phyloP scores from a whole-genome alignment of 805 yeast genomes.

The Suhomyces tanzawaensis region DNA sequence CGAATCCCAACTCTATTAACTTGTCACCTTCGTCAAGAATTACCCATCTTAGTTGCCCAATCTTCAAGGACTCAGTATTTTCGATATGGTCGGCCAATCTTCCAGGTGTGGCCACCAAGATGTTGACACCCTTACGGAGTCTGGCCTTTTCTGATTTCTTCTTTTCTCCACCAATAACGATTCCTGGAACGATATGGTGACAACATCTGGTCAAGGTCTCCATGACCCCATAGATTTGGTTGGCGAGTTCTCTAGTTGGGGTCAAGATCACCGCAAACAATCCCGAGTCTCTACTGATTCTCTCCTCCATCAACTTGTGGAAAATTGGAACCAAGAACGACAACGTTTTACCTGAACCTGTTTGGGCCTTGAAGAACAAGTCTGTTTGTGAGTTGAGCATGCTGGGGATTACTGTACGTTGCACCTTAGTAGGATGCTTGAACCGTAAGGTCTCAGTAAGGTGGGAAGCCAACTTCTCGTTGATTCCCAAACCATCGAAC shows the following conservation, averaged over 20 bases:
- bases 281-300: conserved; percentile 65
- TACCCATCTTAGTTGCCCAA: conserved; percentile 78
- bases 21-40: conserved; percentile 96
- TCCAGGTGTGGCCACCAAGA: conserved; percentile 97
- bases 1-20: conserved; percentile 93
- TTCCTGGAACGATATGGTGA: conserved; percentile 90
- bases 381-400: conserved; percentile 51
- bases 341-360: conserved; percentile 97
- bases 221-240: conserved; percentile 81
- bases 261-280: conserved; percentile 84
- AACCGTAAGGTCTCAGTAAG: conserved; percentile 56
- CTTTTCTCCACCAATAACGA: conserved; percentile 97
- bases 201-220: conserved; percentile 71
- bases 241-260: conserved; percentile 94
- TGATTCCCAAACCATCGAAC: conserved; percentile 71
- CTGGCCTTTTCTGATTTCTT: conserved; percentile 96
- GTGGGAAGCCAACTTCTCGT: conserved; percentile 50
- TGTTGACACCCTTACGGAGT: conserved; percentile 90
- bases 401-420: conserved; percentile 73
- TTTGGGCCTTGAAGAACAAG: conserved; percentile 90
- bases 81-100: conserved; percentile 92
- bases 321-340: conserved; percentile 84
- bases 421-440: conserved; percentile 80
- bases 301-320: conserved; percentile 61
- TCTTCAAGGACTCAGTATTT: conserved; percentile 73